Base-by-base conservation (phyloP, 176 grass and related monocot genomes). In the Lolium perenne region DNA sequence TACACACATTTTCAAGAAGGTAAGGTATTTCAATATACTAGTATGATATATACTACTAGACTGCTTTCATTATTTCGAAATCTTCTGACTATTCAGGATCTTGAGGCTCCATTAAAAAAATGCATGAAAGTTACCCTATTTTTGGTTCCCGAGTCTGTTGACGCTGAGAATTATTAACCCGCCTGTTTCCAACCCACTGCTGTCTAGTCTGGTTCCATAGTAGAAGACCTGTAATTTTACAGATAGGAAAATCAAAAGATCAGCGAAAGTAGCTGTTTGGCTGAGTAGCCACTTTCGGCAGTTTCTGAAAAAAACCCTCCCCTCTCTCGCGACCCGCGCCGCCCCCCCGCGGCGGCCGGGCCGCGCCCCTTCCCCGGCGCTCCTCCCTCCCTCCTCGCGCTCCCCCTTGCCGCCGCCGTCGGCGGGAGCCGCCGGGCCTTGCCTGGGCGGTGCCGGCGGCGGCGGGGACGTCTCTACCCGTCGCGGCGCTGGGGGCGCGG, bases 161-260 rank as follows among this genome's bases (percentile, higher is more conserved):
- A 38, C 60, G 80, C 82, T 81, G 89, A 71, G 87, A 85, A 76
- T 76, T 72, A 76, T 76, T 72, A 13, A 40, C 71, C 76, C 17
- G 91, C 86, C 77, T 91, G 71, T 79, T 89, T 88, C 92, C 93
- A 84, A 88, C 67, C 97, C 97, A 99, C 67, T 96, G 90, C 38
- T 93, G 88, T 80, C 97, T 94, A 76, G 86, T 91, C 78, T 99
- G 88, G 82, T 96, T 94, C 97, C 97, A 99, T 6, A 91, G 82
- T 45, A 92, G 74, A 91, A 96, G 92, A 58, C 97, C 97, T 99
- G 78, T 29, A 43, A 69, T 75, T 63, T 74, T 63, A 38, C 72
- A 74, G 4, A 43, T 12, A 59, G 22, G 10, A 32, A 18, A 59
- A 2, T 51, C 22, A 65, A 80, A 66, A 49, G 20, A 46, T 74